Evolutionary conservation across 2,329 filamentous ascomycete species (phyloP).

Genomic region (Chrysoporthe puriensis): DNA sequence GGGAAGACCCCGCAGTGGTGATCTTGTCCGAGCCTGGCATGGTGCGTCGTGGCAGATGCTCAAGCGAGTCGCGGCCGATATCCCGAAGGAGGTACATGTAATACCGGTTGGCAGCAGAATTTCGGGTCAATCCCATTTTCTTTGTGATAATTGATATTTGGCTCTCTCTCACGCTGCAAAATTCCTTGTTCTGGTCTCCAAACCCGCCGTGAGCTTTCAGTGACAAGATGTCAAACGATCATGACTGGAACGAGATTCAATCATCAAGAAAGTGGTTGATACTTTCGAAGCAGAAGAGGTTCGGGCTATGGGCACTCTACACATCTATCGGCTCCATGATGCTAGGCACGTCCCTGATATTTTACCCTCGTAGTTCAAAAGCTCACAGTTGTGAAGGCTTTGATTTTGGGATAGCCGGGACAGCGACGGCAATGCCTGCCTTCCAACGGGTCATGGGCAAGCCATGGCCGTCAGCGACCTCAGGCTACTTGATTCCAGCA

Average conservation of each 20-base stretch:
- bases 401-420: conserved; percentile 9
- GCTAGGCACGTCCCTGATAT: conserved; percentile 19
- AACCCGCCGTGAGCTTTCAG: neutral
- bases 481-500: conserved; percentile 22
- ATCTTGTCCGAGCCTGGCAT: no score
- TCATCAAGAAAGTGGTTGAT: conserved; percentile 24
- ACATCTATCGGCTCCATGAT: conserved; percentile 29
- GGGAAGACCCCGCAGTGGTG: no score
- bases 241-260: neutral
- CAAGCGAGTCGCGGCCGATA: neutral
- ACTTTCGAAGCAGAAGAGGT: conserved; percentile 23
- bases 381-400: neutral
- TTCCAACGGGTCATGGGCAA: conserved; percentile 27
- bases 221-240: neutral
- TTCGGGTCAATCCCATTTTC: neutral
- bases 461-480: conserved; percentile 23
- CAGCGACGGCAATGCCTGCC: conserved; percentile 23
- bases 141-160: neutral
- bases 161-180: neutral
- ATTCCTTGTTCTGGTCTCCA: neutral
- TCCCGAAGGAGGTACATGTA: neutral
- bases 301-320: conserved; percentile 27
- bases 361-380: neutral
- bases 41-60: no score
- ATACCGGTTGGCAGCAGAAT: neutral